Conservation (phyloP, 1,284 basidiomycete species). For the Ganoderma sinense region DNA sequence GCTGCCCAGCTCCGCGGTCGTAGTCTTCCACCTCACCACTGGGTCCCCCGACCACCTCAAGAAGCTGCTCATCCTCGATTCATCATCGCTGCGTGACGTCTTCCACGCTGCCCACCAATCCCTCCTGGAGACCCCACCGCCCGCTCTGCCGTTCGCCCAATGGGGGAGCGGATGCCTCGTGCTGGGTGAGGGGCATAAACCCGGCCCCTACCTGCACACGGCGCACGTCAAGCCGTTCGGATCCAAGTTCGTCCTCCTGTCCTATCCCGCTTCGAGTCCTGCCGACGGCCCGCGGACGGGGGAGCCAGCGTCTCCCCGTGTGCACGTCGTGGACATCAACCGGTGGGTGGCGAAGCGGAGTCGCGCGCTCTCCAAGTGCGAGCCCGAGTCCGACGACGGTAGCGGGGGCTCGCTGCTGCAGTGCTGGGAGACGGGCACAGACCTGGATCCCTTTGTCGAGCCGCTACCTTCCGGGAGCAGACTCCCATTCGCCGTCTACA, state of each 20-base stretch:
- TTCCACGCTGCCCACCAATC: background rate
- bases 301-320: background rate
- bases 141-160: background rate
- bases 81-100: background rate
- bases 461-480: background rate
- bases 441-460: background rate
- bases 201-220: background rate
- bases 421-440: background rate
- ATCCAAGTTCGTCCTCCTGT: background rate
- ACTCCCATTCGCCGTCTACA: background rate
- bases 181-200: background rate
- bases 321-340: background rate
- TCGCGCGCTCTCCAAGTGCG: background rate
- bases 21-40: background rate
- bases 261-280: background rate
- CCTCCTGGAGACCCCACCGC: background rate
- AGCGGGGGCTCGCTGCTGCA: background rate
- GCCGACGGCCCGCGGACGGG: background rate
- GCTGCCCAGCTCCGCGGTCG: background rate
- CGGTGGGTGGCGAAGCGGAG: background rate
- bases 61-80: background rate
- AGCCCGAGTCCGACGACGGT: background rate
- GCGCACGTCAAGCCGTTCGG: background rate
- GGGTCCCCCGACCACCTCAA: background rate
- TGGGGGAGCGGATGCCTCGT: background rate